Evolutionary conservation across 73 alveolate species (phyloP).

Genomic region (Stentor coeruleus): DNA sequence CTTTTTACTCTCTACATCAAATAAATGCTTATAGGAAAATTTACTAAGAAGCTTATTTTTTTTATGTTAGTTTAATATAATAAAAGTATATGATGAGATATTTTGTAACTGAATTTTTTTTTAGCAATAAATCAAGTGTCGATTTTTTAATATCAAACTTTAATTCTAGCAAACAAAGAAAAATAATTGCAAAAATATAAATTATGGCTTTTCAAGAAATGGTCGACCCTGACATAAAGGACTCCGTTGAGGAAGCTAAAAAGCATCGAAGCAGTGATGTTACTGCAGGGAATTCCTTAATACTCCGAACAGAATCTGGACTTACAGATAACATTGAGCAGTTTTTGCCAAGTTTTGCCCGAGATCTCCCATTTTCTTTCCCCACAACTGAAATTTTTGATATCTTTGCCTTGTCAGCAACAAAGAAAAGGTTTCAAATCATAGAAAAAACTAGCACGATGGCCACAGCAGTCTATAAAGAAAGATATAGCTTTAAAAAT

Average conservation of each 20-base stretch:
- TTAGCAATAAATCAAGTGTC: no score
- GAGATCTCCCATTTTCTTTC: slow-evolving; percentile 17
- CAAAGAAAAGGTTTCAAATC: slow-evolving; percentile 9
- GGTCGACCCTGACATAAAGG: neutral
- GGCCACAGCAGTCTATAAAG: slow-evolving; percentile 29
- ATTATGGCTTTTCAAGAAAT: slow-evolving; percentile 5
- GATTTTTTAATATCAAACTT: no score
- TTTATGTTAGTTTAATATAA: no score
- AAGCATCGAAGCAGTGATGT: neutral
- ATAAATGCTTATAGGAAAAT: no score
- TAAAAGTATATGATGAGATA: no score
- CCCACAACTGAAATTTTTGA: neutral
- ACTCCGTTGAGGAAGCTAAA: neutral
- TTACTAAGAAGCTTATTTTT: no score
- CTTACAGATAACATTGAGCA: slow-evolving; percentile 1
- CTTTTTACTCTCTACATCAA: no score
- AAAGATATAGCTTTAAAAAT: slow-evolving; percentile 12
- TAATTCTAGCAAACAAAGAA: no score
- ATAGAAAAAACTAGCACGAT: neutral
- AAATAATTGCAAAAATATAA: no score
- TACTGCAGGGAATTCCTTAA: slow-evolving; percentile 5
- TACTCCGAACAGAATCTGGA: slow-evolving; percentile 15
- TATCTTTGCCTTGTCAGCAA: slow-evolving; percentile 7
- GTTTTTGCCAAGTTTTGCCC: neutral
- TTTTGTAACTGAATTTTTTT: no score